Percentiles rank a stretch among this genome's conserved stretches.
These are phyloP conservation scores for Piper betle DNA, from an alignment of 164 flowering plant genomes.

Conservation along the genomic window DNA sequence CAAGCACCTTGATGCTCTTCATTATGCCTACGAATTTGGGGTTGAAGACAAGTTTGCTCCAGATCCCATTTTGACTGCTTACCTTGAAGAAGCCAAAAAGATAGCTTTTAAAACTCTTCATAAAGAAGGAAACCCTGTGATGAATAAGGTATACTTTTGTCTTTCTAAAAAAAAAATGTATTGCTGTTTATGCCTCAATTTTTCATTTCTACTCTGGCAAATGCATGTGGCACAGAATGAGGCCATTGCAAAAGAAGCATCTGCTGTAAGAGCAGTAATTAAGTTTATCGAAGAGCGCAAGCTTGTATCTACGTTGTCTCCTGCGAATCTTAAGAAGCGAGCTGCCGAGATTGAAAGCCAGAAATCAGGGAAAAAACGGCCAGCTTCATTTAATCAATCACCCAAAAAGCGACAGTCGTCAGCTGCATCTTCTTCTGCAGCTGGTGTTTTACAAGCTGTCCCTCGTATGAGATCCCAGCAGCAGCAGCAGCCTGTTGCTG, in stretches of 20 bases:
- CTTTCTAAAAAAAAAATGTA: neutral
- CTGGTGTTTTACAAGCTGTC: neutral
- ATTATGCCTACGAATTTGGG: conserved; percentile 40
- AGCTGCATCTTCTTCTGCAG: conserved; percentile 7
- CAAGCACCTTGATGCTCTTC: conserved; percentile 46
- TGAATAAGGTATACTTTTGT: conserved; percentile 22
- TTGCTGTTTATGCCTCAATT: neutral
- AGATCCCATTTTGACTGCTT: conserved; percentile 37
- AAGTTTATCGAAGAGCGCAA: conserved; percentile 42
- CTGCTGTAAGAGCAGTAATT: conserved; percentile 35
- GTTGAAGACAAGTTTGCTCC: conserved; percentile 56
- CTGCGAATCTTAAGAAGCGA: conserved; percentile 26
- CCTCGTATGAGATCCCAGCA: neutral
- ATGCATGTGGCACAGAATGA: conserved; percentile 33
- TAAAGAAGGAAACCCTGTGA: conserved; percentile 24
- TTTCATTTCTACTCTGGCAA: neutral
- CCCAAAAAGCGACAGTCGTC: conserved; percentile 24
- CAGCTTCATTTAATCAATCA: conserved; percentile 5
- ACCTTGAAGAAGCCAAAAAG: conserved; percentile 31
- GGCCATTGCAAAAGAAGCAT: conserved; percentile 33
- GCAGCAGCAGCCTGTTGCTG: conserved; percentile 4
- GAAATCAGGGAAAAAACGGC: conserved; percentile 33
- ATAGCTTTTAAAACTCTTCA: conserved; percentile 19
- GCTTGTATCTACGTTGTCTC: conserved; percentile 39
- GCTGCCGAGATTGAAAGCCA: conserved; percentile 36